Percentiles rank a stretch among this genome's conserved stretches.
phyloP scores from a whole-genome alignment of 805 yeast genomes.

The Wickerhamomyces alni region DNA sequence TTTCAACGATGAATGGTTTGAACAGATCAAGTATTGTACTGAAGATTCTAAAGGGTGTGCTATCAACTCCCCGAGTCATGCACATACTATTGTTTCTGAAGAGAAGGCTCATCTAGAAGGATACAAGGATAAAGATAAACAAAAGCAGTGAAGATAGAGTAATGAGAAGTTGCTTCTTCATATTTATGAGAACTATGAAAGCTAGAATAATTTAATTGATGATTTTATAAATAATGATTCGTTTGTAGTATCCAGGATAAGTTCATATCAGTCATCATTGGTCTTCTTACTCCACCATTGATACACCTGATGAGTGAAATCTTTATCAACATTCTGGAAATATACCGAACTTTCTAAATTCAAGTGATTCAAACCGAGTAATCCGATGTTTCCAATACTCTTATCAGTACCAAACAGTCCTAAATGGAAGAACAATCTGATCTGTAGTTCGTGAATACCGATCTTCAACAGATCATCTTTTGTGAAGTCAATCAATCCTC shows the following conservation, averaged over 20 bases:
- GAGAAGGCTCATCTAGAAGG: conserved; percentile 40
- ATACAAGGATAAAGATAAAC: conserved; percentile 25
- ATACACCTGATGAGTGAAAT: conserved; percentile 9
- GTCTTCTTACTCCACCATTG: conserved; percentile 9
- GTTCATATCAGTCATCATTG: not conserved
- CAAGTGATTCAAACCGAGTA: conserved; percentile 27
- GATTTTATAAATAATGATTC: not conserved
- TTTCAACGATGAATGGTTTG: conserved; percentile 66
- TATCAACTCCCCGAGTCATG: conserved; percentile 41
- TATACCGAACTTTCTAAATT: conserved; percentile 2
- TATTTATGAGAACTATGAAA: no score
- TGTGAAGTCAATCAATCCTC: conserved; percentile 42
- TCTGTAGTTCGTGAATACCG: conserved; percentile 29
- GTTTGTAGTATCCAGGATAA: not conserved
- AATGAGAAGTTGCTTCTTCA: no score
- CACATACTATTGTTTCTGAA: conserved; percentile 42
- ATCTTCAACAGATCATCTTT: conserved; percentile 26
- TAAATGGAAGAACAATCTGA: conserved; percentile 34
- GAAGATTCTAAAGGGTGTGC: conserved; percentile 33
- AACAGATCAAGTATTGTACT: conserved; percentile 57
- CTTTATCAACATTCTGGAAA: conserved; percentile 7
- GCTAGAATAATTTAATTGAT: no score
- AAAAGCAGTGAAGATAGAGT: not conserved
- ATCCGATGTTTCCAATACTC: conserved; percentile 23
- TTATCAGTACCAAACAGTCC: conserved; percentile 32